These are phyloP conservation scores for Malus hybrid DNA, from an alignment of 331 rosid genomes.

Conservation along the genomic window DNA sequence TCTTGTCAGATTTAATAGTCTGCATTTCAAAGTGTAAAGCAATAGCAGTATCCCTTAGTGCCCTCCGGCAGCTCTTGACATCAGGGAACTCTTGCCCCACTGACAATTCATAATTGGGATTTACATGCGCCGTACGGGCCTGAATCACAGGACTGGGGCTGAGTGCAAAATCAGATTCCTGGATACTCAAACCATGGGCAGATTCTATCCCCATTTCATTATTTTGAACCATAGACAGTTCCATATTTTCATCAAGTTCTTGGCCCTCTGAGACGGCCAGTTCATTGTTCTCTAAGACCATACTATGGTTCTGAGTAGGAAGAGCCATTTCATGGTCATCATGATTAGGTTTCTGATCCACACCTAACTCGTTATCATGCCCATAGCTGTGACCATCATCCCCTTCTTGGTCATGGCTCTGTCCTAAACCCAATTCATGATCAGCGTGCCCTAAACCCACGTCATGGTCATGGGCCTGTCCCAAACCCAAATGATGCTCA, in stretches of 20 bases:
- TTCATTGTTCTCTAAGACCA: slow-evolving; percentile 53
- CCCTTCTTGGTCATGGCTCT: slow-evolving; percentile 41
- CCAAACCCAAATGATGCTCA: slow-evolving; percentile 52
- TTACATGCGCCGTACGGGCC: slow-evolving; percentile 45
- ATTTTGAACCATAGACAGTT: slow-evolving; percentile 44
- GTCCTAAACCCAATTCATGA: slow-evolving; percentile 31
- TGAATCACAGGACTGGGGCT: slow-evolving; percentile 46
- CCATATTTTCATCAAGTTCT: slow-evolving; percentile 61
- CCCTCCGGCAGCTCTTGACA: slow-evolving; percentile 89
- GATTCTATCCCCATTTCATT: slow-evolving; percentile 54
- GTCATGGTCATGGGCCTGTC: slow-evolving; percentile 54
- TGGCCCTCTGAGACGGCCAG: slow-evolving; percentile 55
- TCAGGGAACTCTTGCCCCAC: slow-evolving; percentile 94
- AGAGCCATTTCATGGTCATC: slow-evolving; percentile 50
- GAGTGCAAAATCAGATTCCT: slow-evolving; percentile 44
- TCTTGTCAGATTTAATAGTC: slow-evolving; percentile 90
- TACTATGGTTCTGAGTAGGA: slow-evolving; percentile 43
- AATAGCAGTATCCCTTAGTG: slow-evolving; percentile 79
- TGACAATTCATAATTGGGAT: slow-evolving; percentile 50
- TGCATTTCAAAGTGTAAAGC: slow-evolving; percentile 88
- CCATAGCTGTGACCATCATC: slow-evolving; percentile 43
- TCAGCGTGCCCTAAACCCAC: slow-evolving; percentile 44
- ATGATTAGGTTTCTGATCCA: slow-evolving; percentile 71
- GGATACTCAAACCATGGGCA: slow-evolving; percentile 32
- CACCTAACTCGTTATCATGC: slow-evolving; percentile 41